These are phyloP conservation scores for Cephalotrichum gorgonifer DNA, from an alignment of 2,329 filamentous ascomycete species.

Conservation along the genomic window DNA sequence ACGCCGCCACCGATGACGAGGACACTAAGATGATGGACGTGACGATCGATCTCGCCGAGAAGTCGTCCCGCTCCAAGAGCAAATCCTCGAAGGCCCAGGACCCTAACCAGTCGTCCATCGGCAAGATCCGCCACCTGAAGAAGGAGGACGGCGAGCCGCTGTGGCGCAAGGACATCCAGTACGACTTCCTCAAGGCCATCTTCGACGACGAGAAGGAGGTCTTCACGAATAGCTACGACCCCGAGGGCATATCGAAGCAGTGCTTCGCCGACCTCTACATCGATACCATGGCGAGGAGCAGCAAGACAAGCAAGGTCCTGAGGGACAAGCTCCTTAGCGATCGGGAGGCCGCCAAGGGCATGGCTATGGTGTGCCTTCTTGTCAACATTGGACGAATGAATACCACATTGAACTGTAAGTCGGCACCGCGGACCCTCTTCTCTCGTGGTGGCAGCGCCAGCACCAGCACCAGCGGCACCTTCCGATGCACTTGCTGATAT, in stretches of 20 bases:
- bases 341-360: constrained; percentile 83
- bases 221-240: constrained; percentile 87
- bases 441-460: background rate
- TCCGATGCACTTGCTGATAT: constrained; percentile 8
- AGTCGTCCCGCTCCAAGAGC: constrained; percentile 23
- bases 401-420: constrained; percentile 89
- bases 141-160: constrained; percentile 82
- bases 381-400: constrained; percentile 99
- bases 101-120: constrained; percentile 28
- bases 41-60: constrained; percentile 32
- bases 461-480: background rate
- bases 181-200: constrained; percentile 70
- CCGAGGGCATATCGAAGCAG: constrained; percentile 46
- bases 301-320: constrained; percentile 97
- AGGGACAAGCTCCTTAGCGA: constrained; percentile 94
- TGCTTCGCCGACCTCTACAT: constrained; percentile 95
- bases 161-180: constrained; percentile 82
- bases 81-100: constrained; percentile 24
- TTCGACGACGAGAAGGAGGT: constrained; percentile 66
- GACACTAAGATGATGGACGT: constrained; percentile 29
- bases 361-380: constrained; percentile 97
- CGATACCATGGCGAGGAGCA: constrained; percentile 96
- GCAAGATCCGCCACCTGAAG: constrained; percentile 76
- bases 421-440: background rate
- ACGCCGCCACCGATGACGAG: constrained; percentile 35